phyloP scores from a whole-genome alignment of 768 basidiomycete genomes.

The Tylopilus sp. region DNA sequence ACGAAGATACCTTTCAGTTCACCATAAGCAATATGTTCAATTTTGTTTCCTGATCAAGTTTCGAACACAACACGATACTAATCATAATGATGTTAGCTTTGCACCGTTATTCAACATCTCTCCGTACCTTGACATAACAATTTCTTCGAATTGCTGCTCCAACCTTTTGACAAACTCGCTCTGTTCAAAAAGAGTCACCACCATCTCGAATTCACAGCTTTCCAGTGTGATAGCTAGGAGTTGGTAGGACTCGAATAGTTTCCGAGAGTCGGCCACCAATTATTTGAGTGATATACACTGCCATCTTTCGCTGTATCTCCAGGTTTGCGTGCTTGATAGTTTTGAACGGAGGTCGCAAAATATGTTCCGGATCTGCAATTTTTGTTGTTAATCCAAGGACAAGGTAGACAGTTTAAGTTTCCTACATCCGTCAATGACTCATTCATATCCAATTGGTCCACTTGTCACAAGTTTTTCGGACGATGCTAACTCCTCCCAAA shows the following conservation, averaged over 20 bases:
- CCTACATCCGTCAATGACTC: no score
- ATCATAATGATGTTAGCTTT: no score
- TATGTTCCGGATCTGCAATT: no score
- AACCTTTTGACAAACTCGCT: not conserved
- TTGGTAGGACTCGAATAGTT: not conserved
- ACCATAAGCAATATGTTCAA: not conserved
- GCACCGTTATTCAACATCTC: no score
- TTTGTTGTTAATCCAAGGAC: no score
- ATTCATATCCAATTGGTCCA: no score
- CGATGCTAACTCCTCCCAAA: no score
- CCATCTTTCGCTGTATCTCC: no score
- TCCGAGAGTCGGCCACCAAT: not conserved
- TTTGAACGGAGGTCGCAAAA: no score
- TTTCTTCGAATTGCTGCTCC: not conserved
- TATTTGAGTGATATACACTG: not conserved
- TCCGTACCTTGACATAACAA: not conserved
- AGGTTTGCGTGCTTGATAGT: no score
- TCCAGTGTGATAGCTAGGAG: not conserved
- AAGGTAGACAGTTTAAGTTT: no score
- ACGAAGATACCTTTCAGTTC: not conserved
- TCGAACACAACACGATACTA: not conserved
- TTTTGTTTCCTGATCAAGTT: not conserved
- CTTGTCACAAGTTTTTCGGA: no score
- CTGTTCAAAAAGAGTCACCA: not conserved
- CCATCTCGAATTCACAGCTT: not conserved